Conservation (phyloP, 2,329 filamentous ascomycete genomes). For the Phyllosticta capitalensis region DNA sequence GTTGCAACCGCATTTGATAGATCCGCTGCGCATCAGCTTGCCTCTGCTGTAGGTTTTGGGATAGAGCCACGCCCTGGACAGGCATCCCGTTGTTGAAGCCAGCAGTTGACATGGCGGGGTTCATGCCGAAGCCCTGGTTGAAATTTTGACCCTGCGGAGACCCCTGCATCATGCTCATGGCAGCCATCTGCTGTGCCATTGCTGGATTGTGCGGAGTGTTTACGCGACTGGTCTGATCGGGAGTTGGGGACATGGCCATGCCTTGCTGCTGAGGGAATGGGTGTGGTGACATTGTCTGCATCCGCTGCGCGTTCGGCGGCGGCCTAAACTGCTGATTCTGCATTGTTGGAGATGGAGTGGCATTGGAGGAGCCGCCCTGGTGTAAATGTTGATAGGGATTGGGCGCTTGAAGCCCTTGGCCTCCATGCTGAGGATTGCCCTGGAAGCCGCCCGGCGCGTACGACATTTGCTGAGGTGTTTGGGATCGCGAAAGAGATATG, state of each 20-base stretch:
- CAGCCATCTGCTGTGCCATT: conserved; percentile 34
- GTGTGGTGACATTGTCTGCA: conserved; percentile 87
- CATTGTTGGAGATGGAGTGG: conserved; percentile 90
- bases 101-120: conserved; percentile 18
- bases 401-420: conserved; percentile 52
- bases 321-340: conserved; percentile 62
- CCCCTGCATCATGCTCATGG: conserved; percentile 22
- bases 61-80: conserved; percentile 37
- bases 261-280: conserved; percentile 74
- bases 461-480: conserved; percentile 74
- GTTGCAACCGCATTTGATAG: conserved; percentile 75
- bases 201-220: conserved; percentile 59
- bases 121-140: conserved; percentile 29
- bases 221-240: conserved; percentile 47
- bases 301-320: conserved; percentile 59
- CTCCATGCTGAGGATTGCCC: conserved; percentile 33
- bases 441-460: conserved; percentile 58
- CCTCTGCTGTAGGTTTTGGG: conserved; percentile 38
- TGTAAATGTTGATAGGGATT: conserved; percentile 75
- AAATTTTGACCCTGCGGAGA: conserved; percentile 27
- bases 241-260: conserved; percentile 65
- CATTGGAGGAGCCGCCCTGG: conserved; percentile 68
- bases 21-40: conserved; percentile 63
- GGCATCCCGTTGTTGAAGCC: conserved; percentile 36
- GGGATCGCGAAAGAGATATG: conserved; percentile 60